Evolutionary conservation across 371 early-diverging fungal species (phyloP).

Genomic region (Mortierella sp.): DNA sequence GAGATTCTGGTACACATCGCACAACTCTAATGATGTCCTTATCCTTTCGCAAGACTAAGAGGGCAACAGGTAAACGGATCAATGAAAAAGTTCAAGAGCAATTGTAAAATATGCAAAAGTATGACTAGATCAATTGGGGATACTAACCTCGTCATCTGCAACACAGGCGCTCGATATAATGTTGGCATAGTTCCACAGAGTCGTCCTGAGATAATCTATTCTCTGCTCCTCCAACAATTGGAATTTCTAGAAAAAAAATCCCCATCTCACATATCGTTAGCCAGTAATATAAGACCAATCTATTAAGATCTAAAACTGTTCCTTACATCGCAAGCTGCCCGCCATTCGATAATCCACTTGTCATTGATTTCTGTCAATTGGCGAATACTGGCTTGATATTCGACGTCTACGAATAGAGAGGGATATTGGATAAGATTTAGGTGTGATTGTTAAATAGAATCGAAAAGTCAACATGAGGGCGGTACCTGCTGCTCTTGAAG

Average conservation of each 20-base stretch:
- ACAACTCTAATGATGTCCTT: constrained; percentile 75
- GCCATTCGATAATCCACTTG: constrained; percentile 79
- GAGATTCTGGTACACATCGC: constrained; percentile 80
- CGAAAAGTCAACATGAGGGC: background rate
- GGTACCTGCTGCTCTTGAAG: constrained; percentile 49
- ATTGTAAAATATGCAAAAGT: background rate
- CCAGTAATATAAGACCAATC: too few relatives aligned
- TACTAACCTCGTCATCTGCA: constrained; percentile 84
- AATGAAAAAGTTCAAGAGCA: too few relatives aligned
- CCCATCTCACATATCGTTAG: too few relatives aligned
- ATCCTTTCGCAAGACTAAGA: constrained; percentile 81
- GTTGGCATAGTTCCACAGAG: constrained; percentile 89
- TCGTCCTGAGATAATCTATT: constrained; percentile 84
- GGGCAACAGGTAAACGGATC: background rate
- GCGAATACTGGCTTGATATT: constrained; percentile 76
- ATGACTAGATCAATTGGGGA: too few relatives aligned
- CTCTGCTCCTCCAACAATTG: constrained; percentile 93
- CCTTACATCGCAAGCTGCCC: constrained; percentile 76
- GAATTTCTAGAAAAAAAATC: constrained; percentile 61
- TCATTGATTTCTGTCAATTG: constrained; percentile 76
- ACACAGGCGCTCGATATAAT: constrained; percentile 85
- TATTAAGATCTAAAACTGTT: background rate
- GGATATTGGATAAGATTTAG: background rate
- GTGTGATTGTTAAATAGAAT: background rate
- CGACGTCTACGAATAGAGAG: constrained; percentile 62